A percentile compares a stretch with the other conserved stretches of the same genome.
Evolutionary conservation across 768 basidiomycete species (phyloP).

Genomic region (Steccherinum ochraceum): DNA sequence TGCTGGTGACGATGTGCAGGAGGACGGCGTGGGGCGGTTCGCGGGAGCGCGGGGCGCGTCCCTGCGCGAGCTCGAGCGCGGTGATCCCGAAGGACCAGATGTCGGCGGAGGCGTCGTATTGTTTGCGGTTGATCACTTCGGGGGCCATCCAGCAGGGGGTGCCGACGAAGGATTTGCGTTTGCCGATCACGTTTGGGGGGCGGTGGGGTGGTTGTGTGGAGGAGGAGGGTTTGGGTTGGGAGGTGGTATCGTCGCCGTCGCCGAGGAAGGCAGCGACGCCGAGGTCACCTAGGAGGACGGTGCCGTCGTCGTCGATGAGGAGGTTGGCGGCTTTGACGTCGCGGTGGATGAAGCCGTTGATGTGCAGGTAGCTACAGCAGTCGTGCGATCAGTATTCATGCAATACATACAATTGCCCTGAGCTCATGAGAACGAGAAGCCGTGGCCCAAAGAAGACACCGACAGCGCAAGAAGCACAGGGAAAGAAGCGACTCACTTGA

Average conservation of each 20-base stretch:
- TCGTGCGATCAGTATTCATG: too few relatives aligned
- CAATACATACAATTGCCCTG: conserved; percentile 7
- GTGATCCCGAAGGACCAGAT: conserved; percentile 98
- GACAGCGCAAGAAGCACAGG: conserved; percentile 12
- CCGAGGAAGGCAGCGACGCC: conserved; percentile 84
- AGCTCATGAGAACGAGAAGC: neutral
- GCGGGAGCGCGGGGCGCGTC: conserved; percentile 78
- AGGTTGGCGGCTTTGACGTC: conserved; percentile 94
- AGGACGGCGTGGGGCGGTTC: conserved; percentile 71
- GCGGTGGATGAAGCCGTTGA: conserved; percentile 87
- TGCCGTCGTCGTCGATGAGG: conserved; percentile 85
- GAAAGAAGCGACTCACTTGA: conserved; percentile 56
- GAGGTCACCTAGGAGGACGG: conserved; percentile 86
- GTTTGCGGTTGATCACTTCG: conserved; percentile 79
- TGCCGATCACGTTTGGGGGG: conserved; percentile 53
- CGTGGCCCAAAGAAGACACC: neutral
- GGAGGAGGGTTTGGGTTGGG: conserved; percentile 18
- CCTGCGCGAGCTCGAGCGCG: conserved; percentile 84
- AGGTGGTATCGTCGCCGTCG: conserved; percentile 47
- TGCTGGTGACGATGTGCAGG: conserved; percentile 72
- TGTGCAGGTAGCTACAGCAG: conserved; percentile 71
- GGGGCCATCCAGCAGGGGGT: conserved; percentile 99
- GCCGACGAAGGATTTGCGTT: conserved; percentile 88
- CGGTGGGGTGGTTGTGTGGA: conserved; percentile 2
- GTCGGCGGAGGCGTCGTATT: conserved; percentile 83